A percentile compares a stretch with the other conserved stretches of the same genome.
These are phyloP conservation scores for Plasmodium fragile DNA, from an alignment of 169 alveolate species.

Conservation along the genomic window DNA sequence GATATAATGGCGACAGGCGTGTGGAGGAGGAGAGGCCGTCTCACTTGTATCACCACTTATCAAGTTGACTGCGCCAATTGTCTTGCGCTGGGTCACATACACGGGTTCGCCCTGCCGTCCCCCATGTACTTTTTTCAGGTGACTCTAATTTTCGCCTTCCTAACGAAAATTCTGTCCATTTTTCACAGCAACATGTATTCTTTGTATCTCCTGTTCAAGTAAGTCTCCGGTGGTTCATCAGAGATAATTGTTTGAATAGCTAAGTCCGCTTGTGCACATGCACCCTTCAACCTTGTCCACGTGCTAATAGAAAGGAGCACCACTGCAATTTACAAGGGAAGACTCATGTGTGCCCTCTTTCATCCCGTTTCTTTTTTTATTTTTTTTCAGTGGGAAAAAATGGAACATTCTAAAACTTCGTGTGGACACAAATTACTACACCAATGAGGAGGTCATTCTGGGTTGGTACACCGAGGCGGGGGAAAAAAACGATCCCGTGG, in stretches of 20 bases:
- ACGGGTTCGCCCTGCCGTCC: background rate
- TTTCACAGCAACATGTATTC: slow-evolving; percentile 64
- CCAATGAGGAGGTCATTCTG: slow-evolving; percentile 60
- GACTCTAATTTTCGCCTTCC: slow-evolving; percentile 24
- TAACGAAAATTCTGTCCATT: slow-evolving; percentile 11
- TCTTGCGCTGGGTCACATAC: background rate
- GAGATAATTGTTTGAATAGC: background rate
- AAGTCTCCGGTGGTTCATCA: background rate
- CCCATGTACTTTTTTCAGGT: background rate
- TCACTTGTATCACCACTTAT: background rate
- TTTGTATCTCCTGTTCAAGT: slow-evolving; percentile 50
- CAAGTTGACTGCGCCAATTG: background rate
- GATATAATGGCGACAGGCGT: background rate
- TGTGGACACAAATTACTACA: slow-evolving; percentile 64
- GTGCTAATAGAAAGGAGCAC: background rate
- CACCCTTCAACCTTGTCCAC: background rate
- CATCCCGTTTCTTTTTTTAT: background rate
- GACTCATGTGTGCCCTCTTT: background rate
- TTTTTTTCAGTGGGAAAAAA: slow-evolving; percentile 63
- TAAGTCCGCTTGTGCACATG: background rate
- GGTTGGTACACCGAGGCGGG: slow-evolving; percentile 12
- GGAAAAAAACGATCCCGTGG: background rate
- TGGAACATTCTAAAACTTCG: slow-evolving; percentile 57
- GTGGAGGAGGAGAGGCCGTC: background rate
- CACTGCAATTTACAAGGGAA: background rate